These are phyloP conservation scores for Trypanosoma brucei DNA, from an alignment of 208 protist genomes.

Conservation along the genomic window DNA sequence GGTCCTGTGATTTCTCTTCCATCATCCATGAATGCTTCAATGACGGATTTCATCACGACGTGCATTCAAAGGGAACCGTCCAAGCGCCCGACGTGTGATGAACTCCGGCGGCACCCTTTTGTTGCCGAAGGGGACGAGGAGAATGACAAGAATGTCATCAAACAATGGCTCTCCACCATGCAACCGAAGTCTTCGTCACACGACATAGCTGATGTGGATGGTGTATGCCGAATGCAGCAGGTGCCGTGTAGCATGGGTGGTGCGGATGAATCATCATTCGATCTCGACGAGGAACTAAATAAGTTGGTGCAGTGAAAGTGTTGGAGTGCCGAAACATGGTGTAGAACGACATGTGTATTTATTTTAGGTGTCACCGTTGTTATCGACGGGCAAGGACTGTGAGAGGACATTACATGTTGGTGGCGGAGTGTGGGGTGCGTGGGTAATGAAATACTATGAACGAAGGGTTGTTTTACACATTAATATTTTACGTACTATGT, in stretches of 20 bases:
- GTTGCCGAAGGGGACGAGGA: constrained; percentile 20
- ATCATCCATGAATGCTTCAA: constrained; percentile 33
- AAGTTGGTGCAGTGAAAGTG: constrained; percentile 33
- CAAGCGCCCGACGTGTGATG: constrained; percentile 51
- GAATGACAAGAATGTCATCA: constrained; percentile 25
- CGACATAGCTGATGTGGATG: background rate
- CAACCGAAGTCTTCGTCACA: background rate
- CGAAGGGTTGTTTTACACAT: background rate
- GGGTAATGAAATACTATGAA: constrained; percentile 7
- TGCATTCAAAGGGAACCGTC: constrained; percentile 65
- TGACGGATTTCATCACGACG: constrained; percentile 63
- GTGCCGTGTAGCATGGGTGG: background rate
- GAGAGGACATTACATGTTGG: no score
- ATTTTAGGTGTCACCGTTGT: no score
- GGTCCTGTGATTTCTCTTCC: constrained; percentile 57
- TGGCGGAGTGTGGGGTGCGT: background rate
- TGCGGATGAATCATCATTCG: constrained; percentile 20
- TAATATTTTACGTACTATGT: background rate
- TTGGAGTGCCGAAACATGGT: background rate
- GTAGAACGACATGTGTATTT: no score
- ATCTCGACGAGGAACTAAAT: constrained; percentile 66
- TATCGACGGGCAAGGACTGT: no score
- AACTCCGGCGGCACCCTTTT: constrained; percentile 76
- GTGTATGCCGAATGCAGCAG: background rate
- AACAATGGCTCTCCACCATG: constrained; percentile 27